Conservation (phyloP, 2,329 filamentous ascomycete genomes). For the Lithohypha guttulata region DNA sequence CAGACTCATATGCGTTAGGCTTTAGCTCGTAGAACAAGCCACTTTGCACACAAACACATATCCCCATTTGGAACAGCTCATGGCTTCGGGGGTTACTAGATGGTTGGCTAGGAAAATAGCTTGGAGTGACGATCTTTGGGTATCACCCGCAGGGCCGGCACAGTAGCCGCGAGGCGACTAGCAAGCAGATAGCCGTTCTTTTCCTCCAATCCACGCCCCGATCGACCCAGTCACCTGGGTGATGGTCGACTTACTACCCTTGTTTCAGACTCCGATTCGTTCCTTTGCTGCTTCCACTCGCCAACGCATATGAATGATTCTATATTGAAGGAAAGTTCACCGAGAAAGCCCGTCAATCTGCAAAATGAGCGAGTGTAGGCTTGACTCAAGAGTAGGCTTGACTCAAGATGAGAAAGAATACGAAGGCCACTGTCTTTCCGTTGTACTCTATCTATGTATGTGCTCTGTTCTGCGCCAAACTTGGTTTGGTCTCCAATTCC, state of each 20-base stretch:
- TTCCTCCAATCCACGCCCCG: not conserved
- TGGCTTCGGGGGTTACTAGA: not conserved
- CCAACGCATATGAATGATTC: constrained; percentile 7
- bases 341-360: no score
- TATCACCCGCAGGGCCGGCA: not conserved
- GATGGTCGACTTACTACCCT: not conserved
- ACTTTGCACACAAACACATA: not conserved
- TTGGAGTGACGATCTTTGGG: not conserved
- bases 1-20: no score
- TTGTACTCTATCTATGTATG: no score
- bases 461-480: no score
- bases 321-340: no score
- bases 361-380: no score
- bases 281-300: not conserved
- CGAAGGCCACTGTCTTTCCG: no score
- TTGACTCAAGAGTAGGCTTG: no score
- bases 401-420: no score
- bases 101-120: constrained; percentile 3
- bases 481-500: no score
- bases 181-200: not conserved
- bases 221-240: constrained; percentile 2
- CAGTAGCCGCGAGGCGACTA: constrained; percentile 4
- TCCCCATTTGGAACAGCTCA: not conserved
- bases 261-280: constrained; percentile 5
- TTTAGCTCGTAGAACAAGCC: no score